Base-by-base conservation (phyloP, 2,329 filamentous ascomycete genomes). In the Fusarium dlaminii region DNA sequence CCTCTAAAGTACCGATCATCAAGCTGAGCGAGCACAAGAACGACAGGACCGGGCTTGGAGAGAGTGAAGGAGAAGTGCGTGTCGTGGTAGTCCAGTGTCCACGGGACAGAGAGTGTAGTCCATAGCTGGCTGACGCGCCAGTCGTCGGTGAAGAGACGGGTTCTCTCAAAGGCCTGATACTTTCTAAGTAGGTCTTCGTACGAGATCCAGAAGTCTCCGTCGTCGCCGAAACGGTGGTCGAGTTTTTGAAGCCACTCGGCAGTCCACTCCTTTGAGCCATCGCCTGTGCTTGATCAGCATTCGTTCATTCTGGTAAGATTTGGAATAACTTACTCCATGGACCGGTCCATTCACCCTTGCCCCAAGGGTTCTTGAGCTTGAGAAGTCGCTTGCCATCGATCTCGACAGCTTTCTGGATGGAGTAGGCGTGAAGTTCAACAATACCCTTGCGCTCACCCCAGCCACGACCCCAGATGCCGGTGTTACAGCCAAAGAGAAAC, bases 181-280 rank as follows among this genome's bases (percentile, higher is more conserved):
- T 89, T 90, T 68, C 84, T 83, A n/a, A 90, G 83, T 17, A 90
- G 84, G 74, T 90, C 89, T 24, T 87, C 83, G 75, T 90, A 90
- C 6, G 87, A 84, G 76, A 90, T 90, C 88, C 88, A 90, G 70
- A 90, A 90, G 51, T 87, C 89, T 30, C 93, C 93, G 75, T 95
- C 93, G 74, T 94, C 92, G 43, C 93, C 93, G 75, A 95, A 95
- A 46, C 88, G 90, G 79, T 95, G 93, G 51, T 88, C 86, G 2
- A 96, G 86, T 76, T 92, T 90, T 68, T 90, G 83, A 82, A 96
- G 90, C 89, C 92, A 94, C 74, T 95, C 91, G 0, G 93, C 86
- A 2, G 93, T 96, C 94, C 94, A 97, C 81, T 96, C 91, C 77
- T 94, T 93, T 12, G 92, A 94, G 0, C 94, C 94, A 78, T 96